Evolutionary conservation across 2,329 filamentous ascomycete species (phyloP).

Genomic region (Fusarium anthophilum): DNA sequence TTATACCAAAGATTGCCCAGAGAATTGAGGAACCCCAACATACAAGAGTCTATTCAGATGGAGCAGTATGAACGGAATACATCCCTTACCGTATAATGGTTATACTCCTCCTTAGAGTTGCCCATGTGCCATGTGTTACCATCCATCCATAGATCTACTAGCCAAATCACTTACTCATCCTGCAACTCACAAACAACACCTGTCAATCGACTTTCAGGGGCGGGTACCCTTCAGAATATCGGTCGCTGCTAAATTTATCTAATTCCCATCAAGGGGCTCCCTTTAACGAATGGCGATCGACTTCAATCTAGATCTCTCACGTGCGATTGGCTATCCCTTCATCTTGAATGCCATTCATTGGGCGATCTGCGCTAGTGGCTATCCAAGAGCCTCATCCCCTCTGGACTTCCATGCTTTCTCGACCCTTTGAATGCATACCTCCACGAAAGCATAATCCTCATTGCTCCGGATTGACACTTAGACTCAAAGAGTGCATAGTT

Average conservation of each 20-base stretch:
- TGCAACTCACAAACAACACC: background rate
- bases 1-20: background rate
- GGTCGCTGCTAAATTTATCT: constrained; percentile 7
- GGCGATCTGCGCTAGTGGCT: constrained; percentile 16
- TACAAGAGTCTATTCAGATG: background rate
- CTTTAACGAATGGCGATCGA: constrained; percentile 21
- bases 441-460: constrained; percentile 20
- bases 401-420: background rate
- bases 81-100: background rate
- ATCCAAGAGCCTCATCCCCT: constrained; percentile 17
- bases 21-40: background rate
- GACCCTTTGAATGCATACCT: constrained; percentile 15
- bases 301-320: constrained; percentile 24
- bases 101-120: background rate
- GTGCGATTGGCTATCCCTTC: constrained; percentile 21
- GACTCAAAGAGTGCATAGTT: background rate
- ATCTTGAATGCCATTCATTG: constrained; percentile 13
- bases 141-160: background rate
- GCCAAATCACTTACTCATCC: background rate
- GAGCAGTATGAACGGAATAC: background rate
- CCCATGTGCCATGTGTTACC: background rate
- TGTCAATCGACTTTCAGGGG: constrained; percentile 28
- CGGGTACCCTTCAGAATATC: background rate
- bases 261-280: background rate
- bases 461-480: background rate